Percentiles rank a stretch among this genome's conserved stretches.
phyloP scores from a whole-genome alignment of 1,284 basidiomycete species.

The Ganoderma leucocontextum region DNA sequence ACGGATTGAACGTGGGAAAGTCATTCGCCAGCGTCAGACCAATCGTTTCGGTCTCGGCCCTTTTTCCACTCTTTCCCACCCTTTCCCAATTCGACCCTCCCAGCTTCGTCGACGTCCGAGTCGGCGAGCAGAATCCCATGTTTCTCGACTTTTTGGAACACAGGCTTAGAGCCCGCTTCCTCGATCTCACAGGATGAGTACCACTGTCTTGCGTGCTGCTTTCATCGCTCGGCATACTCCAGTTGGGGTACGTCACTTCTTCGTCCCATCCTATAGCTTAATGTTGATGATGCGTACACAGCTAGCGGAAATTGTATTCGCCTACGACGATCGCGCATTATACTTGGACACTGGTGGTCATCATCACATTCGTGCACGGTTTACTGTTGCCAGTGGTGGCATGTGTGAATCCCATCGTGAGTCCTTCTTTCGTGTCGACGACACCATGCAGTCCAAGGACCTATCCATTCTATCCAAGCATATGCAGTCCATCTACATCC shows the following conservation, averaged over 20 bases:
- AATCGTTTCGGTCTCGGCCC: neutral
- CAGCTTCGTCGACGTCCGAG: neutral
- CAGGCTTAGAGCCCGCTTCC: neutral
- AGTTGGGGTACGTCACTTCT: neutral
- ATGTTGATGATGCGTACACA: neutral
- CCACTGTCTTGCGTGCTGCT: no score
- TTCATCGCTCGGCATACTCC: neutral
- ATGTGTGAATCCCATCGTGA: neutral
- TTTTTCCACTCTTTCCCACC: neutral
- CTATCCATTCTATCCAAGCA: neutral
- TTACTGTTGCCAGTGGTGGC: no score
- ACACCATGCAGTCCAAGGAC: neutral
- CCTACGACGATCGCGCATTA: neutral
- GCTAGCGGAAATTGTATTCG: neutral
- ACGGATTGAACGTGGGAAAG: neutral
- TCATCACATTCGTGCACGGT: neutral
- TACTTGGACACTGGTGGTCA: neutral
- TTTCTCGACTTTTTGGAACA: neutral
- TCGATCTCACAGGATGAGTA: neutral
- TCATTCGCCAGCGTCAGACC: neutral
- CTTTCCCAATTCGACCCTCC: neutral
- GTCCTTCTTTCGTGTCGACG: neutral
- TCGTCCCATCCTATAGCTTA: neutral
- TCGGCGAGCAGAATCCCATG: neutral
- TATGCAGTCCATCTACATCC: neutral